Conservation (phyloP, 768 basidiomycete species). For the Amanita pseudoporphyria region DNA sequence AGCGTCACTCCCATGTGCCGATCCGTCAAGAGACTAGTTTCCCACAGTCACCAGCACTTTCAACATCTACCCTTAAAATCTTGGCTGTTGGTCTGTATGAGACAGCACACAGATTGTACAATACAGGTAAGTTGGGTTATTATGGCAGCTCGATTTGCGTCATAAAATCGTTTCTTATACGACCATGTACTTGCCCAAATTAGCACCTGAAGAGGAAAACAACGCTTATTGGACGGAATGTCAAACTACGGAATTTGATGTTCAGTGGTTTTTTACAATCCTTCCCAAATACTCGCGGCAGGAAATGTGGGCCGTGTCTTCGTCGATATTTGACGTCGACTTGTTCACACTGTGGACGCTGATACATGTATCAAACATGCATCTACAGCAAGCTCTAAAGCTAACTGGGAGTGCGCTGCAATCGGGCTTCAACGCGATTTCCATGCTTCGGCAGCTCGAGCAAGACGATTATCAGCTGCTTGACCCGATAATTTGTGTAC, state of each 20-base stretch:
- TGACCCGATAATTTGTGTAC: conserved; percentile 46
- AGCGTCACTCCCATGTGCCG: background rate
- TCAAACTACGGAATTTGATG: conserved; percentile 32
- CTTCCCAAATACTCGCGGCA: conserved; percentile 28
- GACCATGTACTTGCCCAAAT: background rate
- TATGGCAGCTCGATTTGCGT: background rate
- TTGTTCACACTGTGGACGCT: conserved; percentile 40
- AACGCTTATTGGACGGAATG: conserved; percentile 30
- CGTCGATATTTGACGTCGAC: conserved; percentile 30
- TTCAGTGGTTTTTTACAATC: conserved; percentile 33
- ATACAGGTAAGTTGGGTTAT: conserved; percentile 19
- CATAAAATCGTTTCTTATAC: too few species aligned
- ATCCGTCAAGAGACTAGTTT: background rate
- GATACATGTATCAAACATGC: conserved; percentile 38
- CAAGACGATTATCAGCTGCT: conserved; percentile 43
- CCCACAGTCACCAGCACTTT: conserved; percentile 8
- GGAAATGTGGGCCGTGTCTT: conserved; percentile 22
- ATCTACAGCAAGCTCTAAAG: conserved; percentile 26
- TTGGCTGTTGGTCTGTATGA: conserved; percentile 8
- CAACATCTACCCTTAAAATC: conserved; percentile 2
- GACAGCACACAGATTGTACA: conserved; percentile 1
- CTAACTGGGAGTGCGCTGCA: background rate
- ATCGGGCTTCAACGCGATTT: conserved; percentile 17
- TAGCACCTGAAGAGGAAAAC: conserved; percentile 16
- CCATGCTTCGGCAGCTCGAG: conserved; percentile 35